Evolutionary conservation across 495 filamentous ascomycete genomes (phyloP).

Genomic region (Polyplosphaeria fusca): DNA sequence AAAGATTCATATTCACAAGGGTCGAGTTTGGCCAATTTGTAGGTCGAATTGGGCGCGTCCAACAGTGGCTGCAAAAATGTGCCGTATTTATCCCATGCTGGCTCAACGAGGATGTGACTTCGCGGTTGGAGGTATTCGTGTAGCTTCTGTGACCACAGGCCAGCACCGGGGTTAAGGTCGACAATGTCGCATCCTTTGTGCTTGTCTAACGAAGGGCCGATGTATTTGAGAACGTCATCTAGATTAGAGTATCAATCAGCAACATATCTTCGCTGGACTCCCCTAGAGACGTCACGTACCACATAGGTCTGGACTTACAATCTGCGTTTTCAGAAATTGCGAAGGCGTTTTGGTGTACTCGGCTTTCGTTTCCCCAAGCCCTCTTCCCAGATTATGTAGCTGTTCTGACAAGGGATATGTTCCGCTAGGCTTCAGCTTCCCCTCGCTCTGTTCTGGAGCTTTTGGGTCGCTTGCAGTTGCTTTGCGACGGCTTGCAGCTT

Average conservation of each 20-base stretch:
- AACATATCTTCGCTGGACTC: not conserved
- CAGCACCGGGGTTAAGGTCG: constrained; percentile 76
- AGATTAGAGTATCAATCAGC: constrained; percentile 41
- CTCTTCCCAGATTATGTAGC: too few relatives aligned
- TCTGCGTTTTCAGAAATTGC: constrained; percentile 12
- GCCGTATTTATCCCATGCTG: constrained; percentile 53
- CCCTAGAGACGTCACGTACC: constrained; percentile 45
- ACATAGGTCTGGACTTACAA: constrained; percentile 60
- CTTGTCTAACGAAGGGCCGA: constrained; percentile 58
- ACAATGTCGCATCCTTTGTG: constrained; percentile 73
- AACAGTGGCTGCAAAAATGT: constrained; percentile 56
- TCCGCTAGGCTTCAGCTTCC: not conserved
- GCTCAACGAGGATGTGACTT: constrained; percentile 68
- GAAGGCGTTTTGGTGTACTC: not conserved
- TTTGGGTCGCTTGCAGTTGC: too few relatives aligned
- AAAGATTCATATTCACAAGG: constrained; percentile 50
- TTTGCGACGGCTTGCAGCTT: too few relatives aligned
- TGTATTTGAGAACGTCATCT: constrained; percentile 38
- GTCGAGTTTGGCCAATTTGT: constrained; percentile 49
- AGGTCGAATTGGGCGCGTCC: constrained; percentile 53
- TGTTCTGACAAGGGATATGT: not conserved
- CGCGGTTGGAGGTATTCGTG: constrained; percentile 71
- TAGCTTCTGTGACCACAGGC: constrained; percentile 71
- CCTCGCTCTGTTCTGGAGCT: too few relatives aligned
- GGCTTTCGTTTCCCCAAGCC: not conserved